These are phyloP conservation scores for Pogostemon cablin DNA, from an alignment of 257 asterid genomes.

Conservation along the genomic window DNA sequence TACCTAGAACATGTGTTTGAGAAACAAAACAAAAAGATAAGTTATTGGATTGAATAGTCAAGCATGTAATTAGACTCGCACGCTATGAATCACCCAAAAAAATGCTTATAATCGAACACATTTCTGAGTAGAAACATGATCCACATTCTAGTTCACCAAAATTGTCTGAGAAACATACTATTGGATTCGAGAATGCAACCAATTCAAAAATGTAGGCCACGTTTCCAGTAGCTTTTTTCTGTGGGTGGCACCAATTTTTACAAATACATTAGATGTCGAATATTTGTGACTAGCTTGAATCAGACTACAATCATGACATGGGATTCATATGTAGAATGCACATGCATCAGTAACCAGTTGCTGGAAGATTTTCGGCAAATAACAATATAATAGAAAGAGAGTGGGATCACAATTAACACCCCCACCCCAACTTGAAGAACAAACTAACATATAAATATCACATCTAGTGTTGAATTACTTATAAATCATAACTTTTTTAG, in stretches of 20 bases:
- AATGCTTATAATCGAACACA: background rate
- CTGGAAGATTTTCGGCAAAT: background rate
- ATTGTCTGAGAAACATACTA: background rate
- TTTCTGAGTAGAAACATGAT: background rate
- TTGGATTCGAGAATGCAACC: slow-evolving; percentile 19
- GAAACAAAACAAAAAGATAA: slow-evolving; percentile 16
- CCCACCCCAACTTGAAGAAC: background rate
- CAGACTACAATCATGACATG: background rate
- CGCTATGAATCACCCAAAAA: slow-evolving; percentile 6
- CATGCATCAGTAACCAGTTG: background rate
- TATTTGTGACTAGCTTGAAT: background rate
- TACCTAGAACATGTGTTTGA: slow-evolving; percentile 45
- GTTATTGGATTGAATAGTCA: slow-evolving; percentile 8
- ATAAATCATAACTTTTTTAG: background rate
- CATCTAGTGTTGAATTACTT: background rate
- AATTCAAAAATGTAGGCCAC: background rate
- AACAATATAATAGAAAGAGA: background rate
- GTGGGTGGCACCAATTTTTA: background rate
- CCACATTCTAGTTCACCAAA: background rate
- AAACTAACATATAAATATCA: background rate
- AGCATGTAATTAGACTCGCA: slow-evolving; percentile 16
- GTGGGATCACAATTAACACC: background rate
- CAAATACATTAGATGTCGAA: too few species aligned
- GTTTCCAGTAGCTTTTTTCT: background rate
- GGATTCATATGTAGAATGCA: background rate